Conservation (phyloP, 306 rosid genomes). For the Nissolia schottii region DNA sequence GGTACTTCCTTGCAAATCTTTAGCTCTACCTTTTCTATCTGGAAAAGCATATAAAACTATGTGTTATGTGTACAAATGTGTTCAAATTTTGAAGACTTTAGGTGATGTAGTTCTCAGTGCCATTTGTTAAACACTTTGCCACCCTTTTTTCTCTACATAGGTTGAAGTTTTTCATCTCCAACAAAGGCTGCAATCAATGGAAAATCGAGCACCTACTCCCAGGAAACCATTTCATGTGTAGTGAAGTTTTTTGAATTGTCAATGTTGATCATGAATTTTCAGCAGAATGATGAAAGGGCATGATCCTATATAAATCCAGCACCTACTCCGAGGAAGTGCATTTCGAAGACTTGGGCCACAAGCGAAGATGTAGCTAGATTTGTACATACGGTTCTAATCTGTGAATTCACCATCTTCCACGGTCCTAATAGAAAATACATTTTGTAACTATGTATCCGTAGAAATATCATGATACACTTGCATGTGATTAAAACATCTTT, state of each 20-base stretch:
- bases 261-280: not conserved
- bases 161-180: conserved; percentile 94
- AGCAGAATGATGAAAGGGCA: not conserved
- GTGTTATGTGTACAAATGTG: not conserved
- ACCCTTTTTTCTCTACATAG: conserved; percentile 36
- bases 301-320: too few relatives aligned
- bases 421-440: not conserved
- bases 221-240: conserved; percentile 69
- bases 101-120: not conserved
- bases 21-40: not conserved
- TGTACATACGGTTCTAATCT: not conserved
- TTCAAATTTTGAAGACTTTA: not conserved
- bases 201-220: conserved; percentile 80
- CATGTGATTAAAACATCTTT: not conserved
- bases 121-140: not conserved
- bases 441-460: not conserved
- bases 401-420: not conserved
- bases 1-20: conserved; percentile 36
- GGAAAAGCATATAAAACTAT: not conserved
- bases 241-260: conserved; percentile 1
- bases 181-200: conserved; percentile 90
- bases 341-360: not conserved
- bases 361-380: not conserved
- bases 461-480: not conserved
- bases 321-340: not conserved